These are phyloP conservation scores for Mucor circinelloides DNA, from an alignment of 371 early-diverging fungal genomes.

Conservation along the genomic window DNA sequence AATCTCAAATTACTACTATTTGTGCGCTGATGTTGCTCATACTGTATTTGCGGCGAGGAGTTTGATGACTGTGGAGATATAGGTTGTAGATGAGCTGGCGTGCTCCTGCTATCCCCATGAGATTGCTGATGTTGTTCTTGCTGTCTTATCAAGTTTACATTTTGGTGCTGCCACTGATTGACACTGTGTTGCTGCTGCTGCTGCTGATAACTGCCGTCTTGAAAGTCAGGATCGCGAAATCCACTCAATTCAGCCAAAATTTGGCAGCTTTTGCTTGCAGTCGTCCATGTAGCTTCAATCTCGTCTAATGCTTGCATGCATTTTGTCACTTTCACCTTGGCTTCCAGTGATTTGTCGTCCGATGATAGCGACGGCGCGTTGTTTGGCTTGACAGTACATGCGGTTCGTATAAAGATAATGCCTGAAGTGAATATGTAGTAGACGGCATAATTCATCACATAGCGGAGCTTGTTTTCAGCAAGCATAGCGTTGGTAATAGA, in stretches of 20 bases:
- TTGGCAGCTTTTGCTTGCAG: constrained; percentile 39
- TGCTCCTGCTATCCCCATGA: background rate
- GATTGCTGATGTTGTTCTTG: background rate
- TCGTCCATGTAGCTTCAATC: constrained; percentile 40
- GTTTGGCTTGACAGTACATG: constrained; percentile 9
- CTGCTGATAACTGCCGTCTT: constrained; percentile 4
- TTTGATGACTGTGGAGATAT: background rate
- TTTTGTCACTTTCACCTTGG: constrained; percentile 35
- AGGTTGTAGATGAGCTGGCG: background rate
- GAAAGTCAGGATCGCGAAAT: constrained; percentile 24
- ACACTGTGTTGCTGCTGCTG: background rate
- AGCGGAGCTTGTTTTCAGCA: constrained; percentile 32
- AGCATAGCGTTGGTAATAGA: constrained; percentile 44
- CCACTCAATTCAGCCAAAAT: constrained; percentile 51
- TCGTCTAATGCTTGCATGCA: constrained; percentile 43
- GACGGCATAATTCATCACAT: constrained; percentile 38
- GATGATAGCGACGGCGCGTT: background rate
- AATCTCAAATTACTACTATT: constrained; percentile 17
- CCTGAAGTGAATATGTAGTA: constrained; percentile 49
- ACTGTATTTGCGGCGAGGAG: background rate
- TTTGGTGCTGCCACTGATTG: background rate
- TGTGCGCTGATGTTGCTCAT: background rate
- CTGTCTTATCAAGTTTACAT: background rate
- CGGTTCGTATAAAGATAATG: constrained; percentile 37
- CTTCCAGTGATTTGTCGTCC: constrained; percentile 18